A percentile compares a stretch with the other conserved stretches of the same genome.
These are phyloP conservation scores for Meyerozyma elateridarum DNA, from an alignment of 1,139 yeast species.

Conservation along the genomic window DNA sequence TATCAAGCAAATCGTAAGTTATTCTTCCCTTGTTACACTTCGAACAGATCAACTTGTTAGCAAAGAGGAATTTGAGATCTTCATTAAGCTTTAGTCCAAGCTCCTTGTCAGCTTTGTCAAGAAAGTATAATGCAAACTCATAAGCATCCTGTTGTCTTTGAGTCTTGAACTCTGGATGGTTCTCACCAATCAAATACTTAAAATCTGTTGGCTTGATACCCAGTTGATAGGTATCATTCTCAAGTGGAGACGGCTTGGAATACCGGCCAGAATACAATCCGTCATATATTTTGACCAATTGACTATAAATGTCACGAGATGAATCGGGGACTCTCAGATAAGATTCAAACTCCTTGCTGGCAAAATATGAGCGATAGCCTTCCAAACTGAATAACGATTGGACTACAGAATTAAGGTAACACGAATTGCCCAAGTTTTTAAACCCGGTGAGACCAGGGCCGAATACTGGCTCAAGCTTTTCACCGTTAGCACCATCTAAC, in stretches of 20 bases:
- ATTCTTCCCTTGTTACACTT: conserved; percentile 60
- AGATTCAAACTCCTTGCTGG: conserved; percentile 22
- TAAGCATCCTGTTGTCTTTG: conserved; percentile 93
- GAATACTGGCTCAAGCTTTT: conserved; percentile 56
- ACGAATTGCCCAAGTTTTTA: conserved; percentile 86
- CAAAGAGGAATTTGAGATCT: conserved; percentile 58
- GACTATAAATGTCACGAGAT: conserved; percentile 59
- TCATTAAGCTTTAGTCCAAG: conserved; percentile 40
- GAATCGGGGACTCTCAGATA: conserved; percentile 43
- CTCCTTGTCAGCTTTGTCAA: conserved; percentile 60
- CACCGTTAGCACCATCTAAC: conserved; percentile 71
- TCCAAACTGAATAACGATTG: conserved; percentile 53
- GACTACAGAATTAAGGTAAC: conserved; percentile 78
- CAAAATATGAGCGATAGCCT: conserved; percentile 36
- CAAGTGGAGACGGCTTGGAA: conserved; percentile 46
- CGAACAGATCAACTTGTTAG: conserved; percentile 61
- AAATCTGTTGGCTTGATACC: conserved; percentile 78
- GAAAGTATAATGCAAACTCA: conserved; percentile 71
- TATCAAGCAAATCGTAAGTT: conserved; percentile 58
- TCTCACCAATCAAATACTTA: conserved; percentile 69
- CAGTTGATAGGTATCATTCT: conserved; percentile 54
- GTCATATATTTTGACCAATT: conserved; percentile 71
- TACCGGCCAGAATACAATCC: conserved; percentile 77
- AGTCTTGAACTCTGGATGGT: conserved; percentile 78
- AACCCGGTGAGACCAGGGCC: conserved; percentile 76